Base-by-base conservation (phyloP, 1,139 yeast species). In the Entelexis paramagnoliae region DNA sequence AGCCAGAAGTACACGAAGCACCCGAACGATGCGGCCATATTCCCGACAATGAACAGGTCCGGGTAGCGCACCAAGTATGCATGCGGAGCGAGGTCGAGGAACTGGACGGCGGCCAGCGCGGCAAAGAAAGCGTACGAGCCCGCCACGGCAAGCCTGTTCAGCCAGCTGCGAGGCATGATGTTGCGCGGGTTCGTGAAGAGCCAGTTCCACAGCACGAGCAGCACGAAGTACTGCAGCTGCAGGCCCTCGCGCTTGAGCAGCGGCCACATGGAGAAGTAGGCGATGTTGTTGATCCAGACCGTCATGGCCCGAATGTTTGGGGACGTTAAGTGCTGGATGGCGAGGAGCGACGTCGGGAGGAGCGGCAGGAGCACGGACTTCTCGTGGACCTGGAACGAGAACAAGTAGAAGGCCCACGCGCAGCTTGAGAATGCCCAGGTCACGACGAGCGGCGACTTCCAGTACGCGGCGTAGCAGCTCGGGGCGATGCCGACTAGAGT, bases 361-460 rank as follows among this genome's bases (percentile, higher is more conserved):
- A 93, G 72, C 0, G 98, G 97, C 2, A 93, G 75, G 54, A 93
- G 70, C 5, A 93, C 89, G 0, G 88, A 80, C 69, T 91, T 86
- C 66, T 91, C 98, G 65, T 93, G 98, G 4, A 91, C 98, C 65
- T 91, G 97, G 71, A 87, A 93, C 26, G 95, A 83, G 64, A 91
- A 91, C 48, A 93, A 72, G 64, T 75, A 93, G 64, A 91, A 93
- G 0, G 94, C 83, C 80, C 94, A 77, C 0, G 98, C 80, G 54
- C 91, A 80, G 1, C 88, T 81, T 1, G 89, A 79, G 53, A 91
- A 76, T 1, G 93, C 89, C 77, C 87, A 86, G 1, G 82, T 72
- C 13, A 82, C 62, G 13, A 80, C 63, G 9, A 36, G n/a, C 4
- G 54, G 46, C 8, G 47, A 36, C 11, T 54, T 52, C 9, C 54